A percentile compares a stretch with the other conserved stretches of the same genome.
These are phyloP conservation scores for Colletotrichum viniferum DNA, from an alignment of 2,329 filamentous ascomycete genomes.

Conservation along the genomic window DNA sequence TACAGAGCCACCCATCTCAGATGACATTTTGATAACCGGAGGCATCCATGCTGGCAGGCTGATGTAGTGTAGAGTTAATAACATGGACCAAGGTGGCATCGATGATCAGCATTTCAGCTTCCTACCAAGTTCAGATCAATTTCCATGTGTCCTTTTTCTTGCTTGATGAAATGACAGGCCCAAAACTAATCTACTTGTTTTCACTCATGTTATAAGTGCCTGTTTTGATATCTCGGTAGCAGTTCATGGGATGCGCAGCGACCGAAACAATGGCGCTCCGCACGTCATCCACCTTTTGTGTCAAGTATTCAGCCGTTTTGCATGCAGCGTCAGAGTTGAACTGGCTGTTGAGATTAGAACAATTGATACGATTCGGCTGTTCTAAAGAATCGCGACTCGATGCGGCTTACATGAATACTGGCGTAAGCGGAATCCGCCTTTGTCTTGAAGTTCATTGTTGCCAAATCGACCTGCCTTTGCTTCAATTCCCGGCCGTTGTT, in stretches of 20 bases:
- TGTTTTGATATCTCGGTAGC: background rate
- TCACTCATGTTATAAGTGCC: background rate
- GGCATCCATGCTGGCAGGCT: slow-evolving; percentile 34
- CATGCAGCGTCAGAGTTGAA: background rate
- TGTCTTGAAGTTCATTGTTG: background rate
- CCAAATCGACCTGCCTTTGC: background rate
- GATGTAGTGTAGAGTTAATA: background rate
- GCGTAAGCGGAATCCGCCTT: background rate
- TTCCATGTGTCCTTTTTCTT: background rate
- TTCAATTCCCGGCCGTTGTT: background rate
- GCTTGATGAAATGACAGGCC: background rate
- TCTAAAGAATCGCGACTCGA: background rate
- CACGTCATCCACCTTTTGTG: background rate
- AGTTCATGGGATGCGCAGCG: background rate
- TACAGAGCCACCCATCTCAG: slow-evolving; percentile 41
- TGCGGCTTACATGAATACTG: background rate
- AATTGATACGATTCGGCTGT: background rate
- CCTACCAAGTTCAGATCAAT: background rate
- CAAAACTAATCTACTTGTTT: background rate
- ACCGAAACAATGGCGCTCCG: background rate
- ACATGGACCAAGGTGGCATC: background rate
- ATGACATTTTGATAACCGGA: slow-evolving; percentile 41
- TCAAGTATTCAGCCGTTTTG: background rate
- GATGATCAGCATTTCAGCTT: background rate
- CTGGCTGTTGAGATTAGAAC: background rate